These are phyloP conservation scores for Xerocomus alliaceus DNA, from an alignment of 1,284 basidiomycete species.

Conservation along the genomic window DNA sequence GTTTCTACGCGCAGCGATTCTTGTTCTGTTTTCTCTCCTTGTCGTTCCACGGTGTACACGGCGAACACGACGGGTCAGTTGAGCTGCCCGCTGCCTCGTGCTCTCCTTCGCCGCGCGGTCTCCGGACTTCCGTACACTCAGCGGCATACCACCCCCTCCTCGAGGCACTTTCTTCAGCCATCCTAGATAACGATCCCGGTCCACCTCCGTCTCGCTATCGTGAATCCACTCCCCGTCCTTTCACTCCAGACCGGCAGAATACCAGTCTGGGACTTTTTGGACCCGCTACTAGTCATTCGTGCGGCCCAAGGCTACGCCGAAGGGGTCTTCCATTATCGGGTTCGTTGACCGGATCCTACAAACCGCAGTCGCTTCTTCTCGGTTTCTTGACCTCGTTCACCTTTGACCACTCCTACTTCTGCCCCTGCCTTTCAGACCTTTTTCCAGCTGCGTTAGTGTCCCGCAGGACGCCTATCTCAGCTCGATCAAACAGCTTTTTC, in stretches of 20 bases:
- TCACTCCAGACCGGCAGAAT: constrained; percentile 14
- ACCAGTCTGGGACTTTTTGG: constrained; percentile 13
- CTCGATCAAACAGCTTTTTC: constrained; percentile 10
- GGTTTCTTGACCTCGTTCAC: background rate
- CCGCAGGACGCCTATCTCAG: constrained; percentile 1
- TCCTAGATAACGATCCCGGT: constrained; percentile 33
- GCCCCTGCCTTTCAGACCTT: background rate
- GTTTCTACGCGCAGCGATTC: too few species aligned
- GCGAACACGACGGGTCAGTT: background rate
- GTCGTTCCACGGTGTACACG: too few species aligned
- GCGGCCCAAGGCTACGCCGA: constrained; percentile 24
- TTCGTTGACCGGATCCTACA: constrained; percentile 35
- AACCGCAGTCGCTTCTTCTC: constrained; percentile 10
- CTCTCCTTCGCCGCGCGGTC: constrained; percentile 20
- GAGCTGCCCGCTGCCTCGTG: constrained; percentile 35
- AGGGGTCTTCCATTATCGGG: constrained; percentile 22
- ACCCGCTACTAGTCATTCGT: constrained; percentile 9
- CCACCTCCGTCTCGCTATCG: too few species aligned
- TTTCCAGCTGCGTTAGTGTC: background rate
- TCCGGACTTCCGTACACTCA: constrained; percentile 12
- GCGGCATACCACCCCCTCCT: constrained; percentile 5
- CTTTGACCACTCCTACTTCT: too few species aligned
- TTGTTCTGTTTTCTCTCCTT: too few species aligned
- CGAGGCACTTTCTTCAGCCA: constrained; percentile 2
- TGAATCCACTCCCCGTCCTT: too few species aligned